phyloP scores from a whole-genome alignment of 2,329 filamentous ascomycete species.

The Fusarium globosum region DNA sequence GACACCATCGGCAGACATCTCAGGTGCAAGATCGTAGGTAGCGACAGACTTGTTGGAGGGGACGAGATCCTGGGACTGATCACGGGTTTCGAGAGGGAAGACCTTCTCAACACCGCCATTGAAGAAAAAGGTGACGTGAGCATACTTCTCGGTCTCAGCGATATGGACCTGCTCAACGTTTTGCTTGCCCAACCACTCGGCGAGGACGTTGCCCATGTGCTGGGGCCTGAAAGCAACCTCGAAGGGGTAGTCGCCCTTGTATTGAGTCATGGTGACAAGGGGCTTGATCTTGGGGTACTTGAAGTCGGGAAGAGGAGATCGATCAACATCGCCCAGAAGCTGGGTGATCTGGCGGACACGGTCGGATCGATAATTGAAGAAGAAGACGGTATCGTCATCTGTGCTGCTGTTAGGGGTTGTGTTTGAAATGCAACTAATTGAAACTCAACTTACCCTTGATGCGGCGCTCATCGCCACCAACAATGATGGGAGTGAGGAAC shows the following conservation, averaged over 20 bases:
- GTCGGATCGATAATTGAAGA: conserved; percentile 99
- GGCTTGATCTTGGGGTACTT: conserved; percentile 87
- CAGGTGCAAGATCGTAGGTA: conserved; percentile 93
- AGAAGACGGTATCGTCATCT: conserved; percentile 96
- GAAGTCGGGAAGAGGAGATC: conserved; percentile 90
- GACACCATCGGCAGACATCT: conserved; percentile 94
- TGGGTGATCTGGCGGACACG: conserved; percentile 97
- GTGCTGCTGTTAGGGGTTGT: conserved; percentile 2
- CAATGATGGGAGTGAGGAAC: conserved; percentile 97
- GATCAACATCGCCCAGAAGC: conserved; percentile 90
- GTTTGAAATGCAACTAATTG: background rate
- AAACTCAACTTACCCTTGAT: conserved; percentile 76
- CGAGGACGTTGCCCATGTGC: conserved; percentile 97
- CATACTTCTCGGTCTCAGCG: conserved; percentile 99
- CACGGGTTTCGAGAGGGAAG: conserved; percentile 90
- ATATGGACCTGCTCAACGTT: conserved; percentile 93
- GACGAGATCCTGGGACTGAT: conserved; percentile 81
- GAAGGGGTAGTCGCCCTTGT: conserved; percentile 96
- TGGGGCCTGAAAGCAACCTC: conserved; percentile 93
- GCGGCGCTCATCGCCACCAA: conserved; percentile 85
- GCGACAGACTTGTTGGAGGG: conserved; percentile 89
- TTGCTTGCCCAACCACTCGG: conserved; percentile 94
- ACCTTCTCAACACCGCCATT: conserved; percentile 98
- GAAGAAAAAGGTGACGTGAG: conserved; percentile 99
- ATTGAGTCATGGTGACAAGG: conserved; percentile 96